These are phyloP conservation scores for Thozetella sp. DNA, from an alignment of 495 filamentous ascomycete genomes.

Conservation along the genomic window DNA sequence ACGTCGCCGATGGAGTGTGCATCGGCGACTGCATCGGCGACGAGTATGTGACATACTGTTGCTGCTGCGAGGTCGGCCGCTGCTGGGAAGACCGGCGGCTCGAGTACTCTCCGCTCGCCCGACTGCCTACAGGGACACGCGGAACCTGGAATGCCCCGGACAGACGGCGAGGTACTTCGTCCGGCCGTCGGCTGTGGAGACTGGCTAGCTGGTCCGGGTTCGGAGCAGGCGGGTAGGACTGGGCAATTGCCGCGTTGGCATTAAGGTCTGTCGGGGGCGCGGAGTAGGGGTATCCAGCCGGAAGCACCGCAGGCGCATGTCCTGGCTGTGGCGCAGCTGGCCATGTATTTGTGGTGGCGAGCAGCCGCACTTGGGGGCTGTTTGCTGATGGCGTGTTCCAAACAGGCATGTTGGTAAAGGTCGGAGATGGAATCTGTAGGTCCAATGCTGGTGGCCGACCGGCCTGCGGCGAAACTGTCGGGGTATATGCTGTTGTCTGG, in stretches of 20 bases:
- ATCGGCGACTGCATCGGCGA: neutral
- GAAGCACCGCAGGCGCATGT: slow-evolving; percentile 7
- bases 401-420: slow-evolving; percentile 10
- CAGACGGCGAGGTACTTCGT: slow-evolving; percentile 19
- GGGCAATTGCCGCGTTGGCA: slow-evolving; percentile 23
- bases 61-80: slow-evolving; percentile 23
- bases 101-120: slow-evolving; percentile 8
- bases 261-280: slow-evolving; percentile 32
- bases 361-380: slow-evolving; percentile 23
- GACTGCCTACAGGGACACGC: slow-evolving; percentile 25
- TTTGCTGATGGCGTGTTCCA: slow-evolving; percentile 5
- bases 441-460: slow-evolving; percentile 17
- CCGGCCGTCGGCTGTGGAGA: slow-evolving; percentile 11
- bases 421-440: slow-evolving; percentile 24
- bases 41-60: too few species aligned
- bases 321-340: slow-evolving; percentile 29
- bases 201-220: slow-evolving; percentile 27
- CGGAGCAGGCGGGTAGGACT: slow-evolving; percentile 28
- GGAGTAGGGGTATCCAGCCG: slow-evolving; percentile 39
- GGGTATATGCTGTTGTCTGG: slow-evolving; percentile 11
- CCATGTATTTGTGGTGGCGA: slow-evolving; percentile 47
- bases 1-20: slow-evolving; percentile 3
- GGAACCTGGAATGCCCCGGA: slow-evolving; percentile 33
- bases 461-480: slow-evolving; percentile 3
- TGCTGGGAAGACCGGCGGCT: slow-evolving; percentile 17